Evolutionary conservation across 805 yeast species (phyloP), one percentile per base, ranked within the genome.

Genomic region (Cyberlindnera galapagoensis): DNA sequence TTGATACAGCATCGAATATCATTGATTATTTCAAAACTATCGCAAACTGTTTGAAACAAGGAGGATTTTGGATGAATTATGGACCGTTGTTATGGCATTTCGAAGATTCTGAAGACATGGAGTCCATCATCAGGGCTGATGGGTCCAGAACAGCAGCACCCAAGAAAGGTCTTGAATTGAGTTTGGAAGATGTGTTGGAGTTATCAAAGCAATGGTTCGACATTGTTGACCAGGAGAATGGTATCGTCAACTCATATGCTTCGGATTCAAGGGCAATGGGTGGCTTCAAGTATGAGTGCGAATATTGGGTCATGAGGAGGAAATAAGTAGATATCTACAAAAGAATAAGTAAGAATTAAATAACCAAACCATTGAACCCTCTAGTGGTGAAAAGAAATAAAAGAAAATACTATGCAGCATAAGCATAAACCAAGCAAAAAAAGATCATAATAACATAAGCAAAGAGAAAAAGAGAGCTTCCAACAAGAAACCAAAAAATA

Each of bases 31-130:
- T 78, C 24, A 60, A 59, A 30, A 56, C 78, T 0, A 63, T 78
- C 2, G 51, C 56, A 23, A 62, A 71, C 43, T 61, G 70, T 16
- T 44, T 77, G 36, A 59, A 61, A 21, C 47, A 51, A 1, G 57
- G 54, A 5, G 84, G 80, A 0, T 34, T 55, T 12, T 78, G 84
- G 84, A 56, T 76, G 18, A 77, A 78, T 46, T 71, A 75, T 47
- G 87, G 87, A 0, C 86, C 85, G 0, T 54, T 78, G 26, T 55
- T 76, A 31, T 78, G 87, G 87, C 90, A 81, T 53, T 76, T 67
- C 47, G 87, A 79, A 43, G 70, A 68, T 35, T 71, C 66, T 21
- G 60, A 53, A 12, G 57, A 56, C 11, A 47, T 55, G 18, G 54
- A 51, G 5, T 36, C 40, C 6, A 40, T 35, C 4, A 24, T 29